Evolutionary conservation across 371 early-diverging fungal species (phyloP).

Genomic region (Mucor mucedo): DNA sequence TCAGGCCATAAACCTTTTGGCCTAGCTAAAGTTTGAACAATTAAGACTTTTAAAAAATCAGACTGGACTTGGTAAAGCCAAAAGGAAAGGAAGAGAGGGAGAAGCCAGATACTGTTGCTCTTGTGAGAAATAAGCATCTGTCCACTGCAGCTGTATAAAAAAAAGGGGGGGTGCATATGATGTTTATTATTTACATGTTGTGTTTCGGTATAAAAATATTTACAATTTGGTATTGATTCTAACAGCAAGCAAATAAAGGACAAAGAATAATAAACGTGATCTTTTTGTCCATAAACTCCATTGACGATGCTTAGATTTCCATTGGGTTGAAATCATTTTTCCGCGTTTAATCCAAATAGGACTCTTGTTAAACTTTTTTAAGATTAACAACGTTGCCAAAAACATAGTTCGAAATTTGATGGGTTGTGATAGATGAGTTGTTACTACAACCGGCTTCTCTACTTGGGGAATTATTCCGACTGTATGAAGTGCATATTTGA

Average conservation of each 20-base stretch:
- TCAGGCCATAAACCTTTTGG: constrained; percentile 63
- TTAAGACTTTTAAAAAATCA: constrained; percentile 30
- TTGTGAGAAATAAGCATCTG: constrained; percentile 2
- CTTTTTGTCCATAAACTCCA: constrained; percentile 7
- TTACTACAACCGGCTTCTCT: background rate
- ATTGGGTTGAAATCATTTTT: constrained; percentile 1
- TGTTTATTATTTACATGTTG: constrained; percentile 2
- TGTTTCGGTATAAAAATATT: background rate
- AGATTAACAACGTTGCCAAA: constrained; percentile 6
- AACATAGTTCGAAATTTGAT: constrained; percentile 20
- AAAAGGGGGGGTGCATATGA: background rate
- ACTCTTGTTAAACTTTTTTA: background rate
- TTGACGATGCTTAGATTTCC: constrained; percentile 6
- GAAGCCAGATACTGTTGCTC: background rate
- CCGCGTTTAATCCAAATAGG: constrained; percentile 5
- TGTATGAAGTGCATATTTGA: constrained; percentile 15
- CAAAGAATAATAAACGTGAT: constrained; percentile 10
- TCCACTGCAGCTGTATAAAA: background rate
- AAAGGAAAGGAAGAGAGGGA: background rate
- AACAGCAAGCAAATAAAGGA: constrained; percentile 4
- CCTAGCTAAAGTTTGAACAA: constrained; percentile 54
- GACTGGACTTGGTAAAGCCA: background rate
- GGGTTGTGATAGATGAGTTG: background rate
- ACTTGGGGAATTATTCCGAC: background rate
- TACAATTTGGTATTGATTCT: background rate